A percentile compares a stretch with the other conserved stretches of the same genome.
Evolutionary conservation across 768 basidiomycete genomes (phyloP).

Genomic region (Porphyrellus cyaneotinctus): DNA sequence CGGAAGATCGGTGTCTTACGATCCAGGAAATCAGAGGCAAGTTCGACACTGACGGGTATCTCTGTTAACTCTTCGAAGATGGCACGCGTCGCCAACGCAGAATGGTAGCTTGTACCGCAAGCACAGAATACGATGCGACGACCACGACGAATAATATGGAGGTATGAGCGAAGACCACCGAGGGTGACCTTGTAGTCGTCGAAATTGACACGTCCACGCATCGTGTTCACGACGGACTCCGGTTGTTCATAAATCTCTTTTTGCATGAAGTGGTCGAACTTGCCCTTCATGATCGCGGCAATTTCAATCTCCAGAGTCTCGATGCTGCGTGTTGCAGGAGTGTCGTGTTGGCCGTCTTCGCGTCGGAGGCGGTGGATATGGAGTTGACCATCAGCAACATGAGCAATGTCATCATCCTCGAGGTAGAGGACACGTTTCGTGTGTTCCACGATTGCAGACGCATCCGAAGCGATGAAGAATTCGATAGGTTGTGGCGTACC

Average conservation of each 20-base stretch:
- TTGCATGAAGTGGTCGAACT: conserved; percentile 99
- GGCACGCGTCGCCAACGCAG: conserved; percentile 90
- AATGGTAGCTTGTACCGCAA: conserved; percentile 99
- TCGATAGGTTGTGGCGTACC: conserved; percentile 98
- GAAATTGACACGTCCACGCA: conserved; percentile 99
- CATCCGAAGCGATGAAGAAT: conserved; percentile 98
- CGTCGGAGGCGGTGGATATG: conserved; percentile 98
- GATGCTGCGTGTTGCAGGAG: conserved; percentile 77
- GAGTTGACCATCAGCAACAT: conserved; percentile 93
- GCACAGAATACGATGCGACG: conserved; percentile 94
- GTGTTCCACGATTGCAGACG: conserved; percentile 94
- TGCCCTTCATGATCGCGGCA: conserved; percentile 99
- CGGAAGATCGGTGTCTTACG: conserved; percentile 99
- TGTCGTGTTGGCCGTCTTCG: conserved; percentile 63
- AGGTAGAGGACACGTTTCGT: conserved; percentile 98
- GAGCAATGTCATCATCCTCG: conserved; percentile 98
- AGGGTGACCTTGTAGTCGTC: conserved; percentile 88
- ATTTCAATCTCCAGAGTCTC: conserved; percentile 98
- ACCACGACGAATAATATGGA: conserved; percentile 92
- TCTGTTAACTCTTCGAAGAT: conserved; percentile 99
- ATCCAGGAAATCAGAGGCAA: conserved; percentile 98
- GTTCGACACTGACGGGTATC: conserved; percentile 94
- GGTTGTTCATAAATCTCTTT: conserved; percentile 99
- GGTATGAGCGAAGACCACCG: conserved; percentile 91
- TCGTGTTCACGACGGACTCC: conserved; percentile 99